Base-by-base conservation (phyloP, 2,329 filamentous ascomycete genomes). In the Lomentospora prolificans region DNA sequence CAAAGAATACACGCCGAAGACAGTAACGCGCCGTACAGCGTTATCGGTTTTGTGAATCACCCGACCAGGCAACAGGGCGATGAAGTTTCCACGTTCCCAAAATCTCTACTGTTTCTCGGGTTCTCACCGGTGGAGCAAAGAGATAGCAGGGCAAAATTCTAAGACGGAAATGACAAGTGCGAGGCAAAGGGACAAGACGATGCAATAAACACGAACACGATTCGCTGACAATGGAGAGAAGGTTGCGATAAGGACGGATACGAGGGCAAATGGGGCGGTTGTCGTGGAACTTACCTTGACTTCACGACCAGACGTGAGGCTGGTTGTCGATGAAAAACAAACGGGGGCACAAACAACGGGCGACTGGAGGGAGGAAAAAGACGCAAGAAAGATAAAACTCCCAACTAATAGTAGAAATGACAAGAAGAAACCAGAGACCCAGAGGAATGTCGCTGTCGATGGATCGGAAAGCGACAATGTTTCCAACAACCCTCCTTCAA, bases 51-150 rank as follows among this genome's bases (percentile, higher is more conserved):
- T 36, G 24, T 19, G 46, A 17, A 25, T 51, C 44, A 55, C 27
- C 44, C 30, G 39, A 51, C 53, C 53, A 55, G 53, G 53, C 53
- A 50, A 39, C 53, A 55, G 53, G 17, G 46, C 19, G 22, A 51
- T 14, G 36, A 36, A 52, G n/a, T 52, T 19, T 52, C 50, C 50
- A 33, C 27, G 30, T 10, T 22, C 25, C 19, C 50, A 33, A 33
- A 19, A n/a, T 19, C 44, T 48, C 22, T 48, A 48, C 33, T 41
- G 28, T 54, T 25, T 27, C 24, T 54, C 41, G n/a, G 44, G 36
- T 55, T 33, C 46, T 55, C 53, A 55, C 53, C 46, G 53, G 31
- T n/a, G 44, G 25, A 27, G 31, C 17, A 19, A 30, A 9, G 36
- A n/a, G 52, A 22, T 24, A 17, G 53, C 19, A 33, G 30, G 30